These are phyloP conservation scores for Miamiensis avidus DNA, from an alignment of 169 alveolate species.

Conservation along the genomic window DNA sequence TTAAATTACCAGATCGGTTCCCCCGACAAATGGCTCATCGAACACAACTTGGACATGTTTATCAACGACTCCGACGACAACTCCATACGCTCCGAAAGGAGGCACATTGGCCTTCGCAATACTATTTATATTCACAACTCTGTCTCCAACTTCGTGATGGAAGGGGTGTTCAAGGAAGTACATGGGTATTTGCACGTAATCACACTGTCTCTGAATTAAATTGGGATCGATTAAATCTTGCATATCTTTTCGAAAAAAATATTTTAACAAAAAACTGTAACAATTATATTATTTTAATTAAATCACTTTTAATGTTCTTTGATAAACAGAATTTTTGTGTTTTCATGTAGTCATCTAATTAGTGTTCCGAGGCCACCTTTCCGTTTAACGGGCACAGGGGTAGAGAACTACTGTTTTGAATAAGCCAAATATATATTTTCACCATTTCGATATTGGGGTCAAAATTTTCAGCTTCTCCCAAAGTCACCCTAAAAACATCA, in stretches of 20 bases:
- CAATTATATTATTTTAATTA: neutral
- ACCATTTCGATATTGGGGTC: slow-evolving; percentile 40
- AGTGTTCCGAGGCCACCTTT: neutral
- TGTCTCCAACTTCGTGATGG: neutral
- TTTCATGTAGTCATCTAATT: too few relatives aligned
- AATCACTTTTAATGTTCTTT: neutral
- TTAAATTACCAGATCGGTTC: neutral
- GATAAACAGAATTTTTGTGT: neutral
- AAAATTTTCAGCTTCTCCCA: neutral
- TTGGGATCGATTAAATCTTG: neutral
- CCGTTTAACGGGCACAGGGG: neutral
- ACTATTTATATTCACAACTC: neutral
- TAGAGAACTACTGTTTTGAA: slow-evolving; percentile 19
- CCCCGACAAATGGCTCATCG: neutral
- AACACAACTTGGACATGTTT: neutral
- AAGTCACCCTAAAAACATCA: neutral
- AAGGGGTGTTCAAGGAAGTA: neutral
- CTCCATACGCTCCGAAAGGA: neutral
- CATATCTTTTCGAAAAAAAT: too few relatives aligned
- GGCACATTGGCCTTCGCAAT: neutral
- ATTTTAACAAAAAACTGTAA: too few relatives aligned
- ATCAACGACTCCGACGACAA: neutral
- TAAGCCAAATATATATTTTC: slow-evolving; percentile 39
- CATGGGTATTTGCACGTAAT: neutral
- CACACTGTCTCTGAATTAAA: neutral